A percentile compares a stretch with the other conserved stretches of the same genome.
Conservation (phyloP, 768 basidiomycete genomes). For the Auricularia sp. region DNA sequence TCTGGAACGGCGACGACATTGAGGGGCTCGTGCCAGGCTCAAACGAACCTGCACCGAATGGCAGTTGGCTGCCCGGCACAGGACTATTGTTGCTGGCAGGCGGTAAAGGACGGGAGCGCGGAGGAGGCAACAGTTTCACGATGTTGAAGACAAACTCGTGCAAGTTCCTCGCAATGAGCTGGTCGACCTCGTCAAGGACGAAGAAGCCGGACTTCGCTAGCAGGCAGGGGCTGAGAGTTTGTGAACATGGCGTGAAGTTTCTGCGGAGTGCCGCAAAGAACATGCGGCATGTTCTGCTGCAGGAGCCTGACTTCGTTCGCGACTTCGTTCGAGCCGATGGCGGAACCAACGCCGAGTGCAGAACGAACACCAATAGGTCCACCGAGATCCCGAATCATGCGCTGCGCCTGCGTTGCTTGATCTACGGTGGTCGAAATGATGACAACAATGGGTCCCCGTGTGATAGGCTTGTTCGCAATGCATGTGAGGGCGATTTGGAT, state of each 20-base stretch:
- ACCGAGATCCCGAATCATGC: conserved; percentile 90
- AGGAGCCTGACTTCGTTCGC: conserved; percentile 71
- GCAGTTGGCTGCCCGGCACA: conserved; percentile 6
- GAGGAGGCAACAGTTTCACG: conserved; percentile 84
- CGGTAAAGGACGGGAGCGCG: conserved; percentile 53
- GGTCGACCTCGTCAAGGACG: conserved; percentile 95
- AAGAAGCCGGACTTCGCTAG: conserved; percentile 88
- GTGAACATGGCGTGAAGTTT: conserved; percentile 90
- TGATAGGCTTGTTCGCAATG: conserved; percentile 42
- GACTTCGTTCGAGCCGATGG: conserved; percentile 47
- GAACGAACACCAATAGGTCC: conserved; percentile 87
- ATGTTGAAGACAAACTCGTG: conserved; percentile 93
- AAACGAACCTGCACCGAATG: conserved; percentile 20
- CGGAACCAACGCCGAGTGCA: conserved; percentile 77
- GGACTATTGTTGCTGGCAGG: conserved; percentile 18
- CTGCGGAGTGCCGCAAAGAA: conserved; percentile 95
- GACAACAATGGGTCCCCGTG: conserved; percentile 76
- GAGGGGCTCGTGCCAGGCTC: neutral
- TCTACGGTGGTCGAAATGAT: conserved; percentile 98
- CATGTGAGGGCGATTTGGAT: conserved; percentile 72
- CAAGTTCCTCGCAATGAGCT: conserved; percentile 91
- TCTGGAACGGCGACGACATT: conserved; percentile 16
- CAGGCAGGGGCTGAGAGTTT: conserved; percentile 60
- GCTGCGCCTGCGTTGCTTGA: conserved; percentile 94
- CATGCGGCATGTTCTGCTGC: conserved; percentile 87